These are phyloP conservation scores for Entomortierella parvispora DNA, from an alignment of 192 early-diverging fungal species.

Conservation along the genomic window DNA sequence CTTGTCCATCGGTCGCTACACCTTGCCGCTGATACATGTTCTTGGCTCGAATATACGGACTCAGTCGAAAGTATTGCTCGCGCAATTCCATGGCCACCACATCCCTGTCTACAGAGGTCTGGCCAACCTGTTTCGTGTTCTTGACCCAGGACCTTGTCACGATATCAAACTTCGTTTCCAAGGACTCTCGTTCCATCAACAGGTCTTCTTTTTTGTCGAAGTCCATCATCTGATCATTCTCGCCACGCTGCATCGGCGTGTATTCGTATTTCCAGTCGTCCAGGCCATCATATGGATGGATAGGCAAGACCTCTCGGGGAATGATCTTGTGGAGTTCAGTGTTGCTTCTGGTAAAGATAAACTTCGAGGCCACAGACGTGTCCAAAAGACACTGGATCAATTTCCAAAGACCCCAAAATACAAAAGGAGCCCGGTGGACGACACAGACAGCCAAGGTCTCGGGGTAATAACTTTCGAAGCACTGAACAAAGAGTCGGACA, in stretches of 20 bases:
- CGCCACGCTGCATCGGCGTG: constrained; percentile 17
- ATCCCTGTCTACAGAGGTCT: constrained; percentile 49
- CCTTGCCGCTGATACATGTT: constrained; percentile 49
- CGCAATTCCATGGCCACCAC: constrained; percentile 53
- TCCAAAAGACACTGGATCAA: constrained; percentile 86
- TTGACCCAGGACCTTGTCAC: constrained; percentile 62
- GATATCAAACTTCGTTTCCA: constrained; percentile 56
- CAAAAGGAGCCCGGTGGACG: constrained; percentile 90
- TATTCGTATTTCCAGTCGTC: constrained; percentile 67
- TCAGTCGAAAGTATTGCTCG: constrained; percentile 56
- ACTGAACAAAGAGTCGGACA: constrained; percentile 80
- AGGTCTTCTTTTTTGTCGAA: constrained; percentile 44
- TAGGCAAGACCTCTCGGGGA: constrained; percentile 68
- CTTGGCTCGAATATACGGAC: constrained; percentile 55
- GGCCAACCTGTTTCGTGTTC: constrained; percentile 12
- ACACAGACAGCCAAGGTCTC: constrained; percentile 85
- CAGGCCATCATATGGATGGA: constrained; percentile 68
- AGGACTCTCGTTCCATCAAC: constrained; percentile 31
- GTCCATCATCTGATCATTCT: constrained; percentile 60
- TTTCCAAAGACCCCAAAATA: constrained; percentile 88
- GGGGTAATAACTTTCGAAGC: constrained; percentile 91
- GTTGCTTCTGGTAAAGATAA: constrained; percentile 73
- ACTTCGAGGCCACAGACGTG: constrained; percentile 89
- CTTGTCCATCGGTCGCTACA: constrained; percentile 35
- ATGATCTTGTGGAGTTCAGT: constrained; percentile 75